phyloP scores from a whole-genome alignment of 2,329 filamentous ascomycete species.

The Alternaria alternata region DNA sequence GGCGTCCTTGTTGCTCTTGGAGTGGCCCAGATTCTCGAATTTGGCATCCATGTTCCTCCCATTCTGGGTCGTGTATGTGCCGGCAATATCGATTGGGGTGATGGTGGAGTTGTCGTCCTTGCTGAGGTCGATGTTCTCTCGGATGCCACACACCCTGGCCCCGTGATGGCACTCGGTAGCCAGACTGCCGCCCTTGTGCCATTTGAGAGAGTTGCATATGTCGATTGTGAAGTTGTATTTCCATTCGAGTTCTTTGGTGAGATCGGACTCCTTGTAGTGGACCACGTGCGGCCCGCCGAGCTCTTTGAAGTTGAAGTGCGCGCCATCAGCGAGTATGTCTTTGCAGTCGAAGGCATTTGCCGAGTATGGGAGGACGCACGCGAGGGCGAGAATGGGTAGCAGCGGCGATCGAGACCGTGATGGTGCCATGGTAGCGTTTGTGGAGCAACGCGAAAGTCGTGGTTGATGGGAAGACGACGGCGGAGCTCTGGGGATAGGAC shows the following conservation, averaged over 20 bases:
- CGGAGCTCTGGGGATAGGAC: constrained; percentile 6
- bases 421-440: constrained; percentile 38
- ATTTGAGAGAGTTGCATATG: constrained; percentile 73
- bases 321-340: constrained; percentile 65
- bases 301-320: constrained; percentile 69
- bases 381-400: constrained; percentile 33
- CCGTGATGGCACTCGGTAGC: constrained; percentile 71
- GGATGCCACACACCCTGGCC: constrained; percentile 80
- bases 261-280: constrained; percentile 59
- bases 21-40: constrained; percentile 70
- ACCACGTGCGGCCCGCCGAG: constrained; percentile 75
- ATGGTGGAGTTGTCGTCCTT: constrained; percentile 60
- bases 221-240: constrained; percentile 87
- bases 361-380: constrained; percentile 37
- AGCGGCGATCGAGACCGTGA: constrained; percentile 33
- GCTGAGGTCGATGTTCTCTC: constrained; percentile 62
- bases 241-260: constrained; percentile 59
- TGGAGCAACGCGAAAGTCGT: constrained; percentile 21
- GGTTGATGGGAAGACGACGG: constrained; percentile 12
- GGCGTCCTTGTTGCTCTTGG: constrained; percentile 69
- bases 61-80: constrained; percentile 67
- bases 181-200: constrained; percentile 61
- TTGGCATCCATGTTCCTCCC: constrained; percentile 69
- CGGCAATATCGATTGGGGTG: constrained; percentile 76
- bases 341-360: constrained; percentile 65